Percentiles rank a stretch among this genome's conserved stretches.
These are phyloP conservation scores for Zymoseptoria ardabiliae DNA, from an alignment of 2,329 filamentous ascomycete species.

Conservation along the genomic window DNA sequence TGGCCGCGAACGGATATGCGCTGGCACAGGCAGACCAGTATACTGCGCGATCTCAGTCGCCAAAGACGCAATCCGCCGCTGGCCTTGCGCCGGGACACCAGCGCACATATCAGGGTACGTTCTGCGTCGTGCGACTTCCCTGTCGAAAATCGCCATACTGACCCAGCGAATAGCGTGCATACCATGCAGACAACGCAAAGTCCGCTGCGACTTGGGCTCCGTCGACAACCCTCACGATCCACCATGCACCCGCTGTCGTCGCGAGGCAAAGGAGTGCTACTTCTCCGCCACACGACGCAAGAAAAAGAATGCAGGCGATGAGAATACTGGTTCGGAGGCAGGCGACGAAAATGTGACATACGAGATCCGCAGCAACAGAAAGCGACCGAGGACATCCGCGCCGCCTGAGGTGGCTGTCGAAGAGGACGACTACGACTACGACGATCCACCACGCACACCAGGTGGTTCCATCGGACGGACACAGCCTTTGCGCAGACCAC, in stretches of 20 bases:
- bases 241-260: constrained; percentile 84
- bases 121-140: background rate
- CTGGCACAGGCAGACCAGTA: constrained; percentile 7
- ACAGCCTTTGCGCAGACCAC: constrained; percentile 59
- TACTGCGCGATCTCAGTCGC: constrained; percentile 13
- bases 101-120: constrained; percentile 24
- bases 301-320: constrained; percentile 56
- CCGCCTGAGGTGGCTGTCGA: constrained; percentile 33
- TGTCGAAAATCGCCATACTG: background rate
- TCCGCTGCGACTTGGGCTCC: constrained; percentile 54
- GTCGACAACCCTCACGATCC: constrained; percentile 93
- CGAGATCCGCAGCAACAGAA: constrained; percentile 65
- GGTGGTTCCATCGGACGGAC: constrained; percentile 59
- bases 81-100: constrained; percentile 14
- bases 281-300: constrained; percentile 93
- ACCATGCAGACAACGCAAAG: constrained; percentile 51
- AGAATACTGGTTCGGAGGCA: constrained; percentile 37
- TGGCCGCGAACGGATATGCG: constrained; percentile 13
- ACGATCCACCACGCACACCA: constrained; percentile 56
- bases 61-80: constrained; percentile 4
- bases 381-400: constrained; percentile 44
- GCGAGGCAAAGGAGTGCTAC: constrained; percentile 94
- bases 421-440: constrained; percentile 36
- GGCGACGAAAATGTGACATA: constrained; percentile 49
- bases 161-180: constrained; percentile 37